Base-by-base conservation (phyloP, 306 rosid species). In the Quercus berberidifolia region DNA sequence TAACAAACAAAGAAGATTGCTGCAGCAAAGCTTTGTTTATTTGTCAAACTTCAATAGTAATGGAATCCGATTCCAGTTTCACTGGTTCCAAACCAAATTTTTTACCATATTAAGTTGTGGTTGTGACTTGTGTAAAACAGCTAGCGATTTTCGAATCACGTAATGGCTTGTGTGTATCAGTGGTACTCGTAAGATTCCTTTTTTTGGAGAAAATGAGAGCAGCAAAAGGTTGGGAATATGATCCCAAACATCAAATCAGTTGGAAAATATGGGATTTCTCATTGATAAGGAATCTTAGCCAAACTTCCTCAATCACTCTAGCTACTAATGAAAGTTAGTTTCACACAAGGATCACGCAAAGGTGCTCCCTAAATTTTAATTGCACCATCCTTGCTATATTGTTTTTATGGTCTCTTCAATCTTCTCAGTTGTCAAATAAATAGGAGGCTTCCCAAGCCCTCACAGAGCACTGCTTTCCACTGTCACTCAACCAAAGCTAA, bases 151-250 rank as follows among this genome's bases (percentile, higher is more conserved):
- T 19, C 72, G 52, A 35, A 67, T 67, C 72, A 68, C 52, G 71
- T 5, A 18, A 18, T 31, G 4, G 2, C 15, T 33, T 18, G 51
- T 33, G 51, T 71, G 13, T 28, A 28, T 15, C 5, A 1, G 52
- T 33, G n/a, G 46, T 59, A 38, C 60, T 71, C 15, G 5, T 25
- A 17, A 31, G 30, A 71, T 51, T 73, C 68, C 18, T 19, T 20
- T 30, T 5, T 75, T 76, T 69, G 74, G 65, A 78, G 74, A 83
- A 84, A 52, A 83, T 30, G 55, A 33, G 43, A 83, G 6, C 69
- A 35, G 28, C 21, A 17, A 72, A 75, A 76, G 77, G 78, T 56
- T 46, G 69, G 78, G 97, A 83, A 89, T 89, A 83, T 78, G 92
- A 86, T 89, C 86, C 92, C 83, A 65, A 51, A 81, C 78, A 76